Evolutionary conservation across 2,329 filamentous ascomycete genomes (phyloP).

Genomic region (Gaeumannomyces tritici): DNA sequence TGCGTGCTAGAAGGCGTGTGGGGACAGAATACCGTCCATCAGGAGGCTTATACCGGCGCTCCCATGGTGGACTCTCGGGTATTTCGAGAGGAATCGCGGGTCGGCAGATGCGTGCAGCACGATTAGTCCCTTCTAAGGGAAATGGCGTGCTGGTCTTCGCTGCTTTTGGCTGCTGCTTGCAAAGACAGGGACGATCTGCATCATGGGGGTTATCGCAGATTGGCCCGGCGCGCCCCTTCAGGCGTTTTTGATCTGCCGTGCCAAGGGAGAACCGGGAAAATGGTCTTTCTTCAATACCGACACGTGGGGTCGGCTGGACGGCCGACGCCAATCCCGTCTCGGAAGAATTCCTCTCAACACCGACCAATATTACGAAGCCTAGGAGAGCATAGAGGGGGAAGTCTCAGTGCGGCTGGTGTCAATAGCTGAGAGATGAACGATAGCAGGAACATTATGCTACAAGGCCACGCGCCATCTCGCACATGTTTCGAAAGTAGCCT

Average conservation of each 20-base stretch:
- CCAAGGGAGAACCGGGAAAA: neutral
- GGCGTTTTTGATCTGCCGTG: neutral
- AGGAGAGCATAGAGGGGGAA: neutral
- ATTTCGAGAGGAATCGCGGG: neutral
- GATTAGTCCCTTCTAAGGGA: neutral
- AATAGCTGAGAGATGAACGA: neutral
- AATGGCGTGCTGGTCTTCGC: neutral
- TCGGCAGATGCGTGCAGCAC: neutral
- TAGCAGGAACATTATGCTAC: neutral
- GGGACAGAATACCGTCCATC: neutral
- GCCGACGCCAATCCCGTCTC: too few species aligned
- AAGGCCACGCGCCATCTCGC: neutral
- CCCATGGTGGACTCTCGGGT: neutral
- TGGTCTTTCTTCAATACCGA: neutral
- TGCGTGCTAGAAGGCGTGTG: neutral
- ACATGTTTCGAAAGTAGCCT: neutral
- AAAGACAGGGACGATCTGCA: neutral
- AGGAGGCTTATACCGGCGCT: too few species aligned
- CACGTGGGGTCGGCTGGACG: neutral
- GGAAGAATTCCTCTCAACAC: too few species aligned
- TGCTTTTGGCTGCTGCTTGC: neutral
- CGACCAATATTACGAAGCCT: too few species aligned
- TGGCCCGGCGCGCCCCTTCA: neutral
- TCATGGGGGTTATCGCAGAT: neutral
- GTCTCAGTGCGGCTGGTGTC: neutral